Evolutionary conservation across 495 filamentous ascomycete genomes (phyloP).

Genomic region (Pseudevernia furfuracea): DNA sequence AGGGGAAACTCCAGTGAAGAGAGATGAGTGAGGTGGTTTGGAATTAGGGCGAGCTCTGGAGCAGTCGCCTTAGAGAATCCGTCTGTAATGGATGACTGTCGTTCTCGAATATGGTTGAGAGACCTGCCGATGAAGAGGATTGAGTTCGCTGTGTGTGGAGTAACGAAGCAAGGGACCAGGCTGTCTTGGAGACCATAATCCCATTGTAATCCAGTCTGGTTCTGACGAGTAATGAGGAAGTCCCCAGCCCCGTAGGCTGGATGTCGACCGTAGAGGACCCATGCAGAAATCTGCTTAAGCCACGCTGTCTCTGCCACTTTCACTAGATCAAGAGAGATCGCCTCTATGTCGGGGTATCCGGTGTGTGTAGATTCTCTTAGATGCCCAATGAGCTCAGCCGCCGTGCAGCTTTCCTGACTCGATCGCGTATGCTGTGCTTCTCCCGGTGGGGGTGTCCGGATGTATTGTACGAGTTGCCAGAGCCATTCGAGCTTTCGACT

Average conservation of each 20-base stretch:
- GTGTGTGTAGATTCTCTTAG: constrained; percentile 69
- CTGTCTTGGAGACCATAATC: constrained; percentile 48
- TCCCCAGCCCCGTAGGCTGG: constrained; percentile 59
- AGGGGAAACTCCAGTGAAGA: constrained; percentile 65
- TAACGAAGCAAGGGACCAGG: constrained; percentile 72
- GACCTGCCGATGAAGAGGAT: constrained; percentile 88
- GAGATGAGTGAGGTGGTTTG: constrained; percentile 66
- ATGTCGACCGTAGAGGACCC: constrained; percentile 80
- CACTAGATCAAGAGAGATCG: constrained; percentile 60
- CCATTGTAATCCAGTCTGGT: constrained; percentile 27
- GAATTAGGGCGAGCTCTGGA: constrained; percentile 56
- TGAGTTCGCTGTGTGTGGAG: constrained; percentile 62
- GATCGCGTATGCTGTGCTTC: constrained; percentile 25
- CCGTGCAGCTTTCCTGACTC: constrained; percentile 37
- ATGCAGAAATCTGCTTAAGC: constrained; percentile 81
- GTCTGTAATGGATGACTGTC: constrained; percentile 33
- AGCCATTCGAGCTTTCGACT: constrained; percentile 77
- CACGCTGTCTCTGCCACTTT: constrained; percentile 77
- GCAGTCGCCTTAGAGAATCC: constrained; percentile 33
- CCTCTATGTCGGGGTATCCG: constrained; percentile 81
- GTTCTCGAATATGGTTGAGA: constrained; percentile 65
- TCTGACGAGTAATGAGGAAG: constrained; percentile 61
- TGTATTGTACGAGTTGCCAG: constrained; percentile 60
- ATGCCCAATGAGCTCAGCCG: constrained; percentile 66
- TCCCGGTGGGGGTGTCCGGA: constrained; percentile 37